A percentile compares a stretch with the other conserved stretches of the same genome.
phyloP scores from a whole-genome alignment of 495 filamentous ascomycete genomes.

The Baudoinia panamericana region DNA sequence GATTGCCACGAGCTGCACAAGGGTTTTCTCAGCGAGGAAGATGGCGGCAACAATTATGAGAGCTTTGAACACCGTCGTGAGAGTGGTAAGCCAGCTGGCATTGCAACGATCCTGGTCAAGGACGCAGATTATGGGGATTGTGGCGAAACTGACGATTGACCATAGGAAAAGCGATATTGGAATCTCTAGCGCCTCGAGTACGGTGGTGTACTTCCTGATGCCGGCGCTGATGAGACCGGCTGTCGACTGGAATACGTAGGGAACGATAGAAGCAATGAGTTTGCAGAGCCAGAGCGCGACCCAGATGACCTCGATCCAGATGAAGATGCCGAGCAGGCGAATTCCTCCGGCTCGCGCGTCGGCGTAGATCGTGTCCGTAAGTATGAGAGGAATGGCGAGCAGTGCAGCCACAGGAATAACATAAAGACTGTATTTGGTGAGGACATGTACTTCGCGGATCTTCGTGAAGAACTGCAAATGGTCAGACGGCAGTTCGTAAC shows the following conservation, averaged over 20 bases:
- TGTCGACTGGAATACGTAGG: constrained; percentile 17
- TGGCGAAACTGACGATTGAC: constrained; percentile 19
- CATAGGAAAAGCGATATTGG: constrained; percentile 19
- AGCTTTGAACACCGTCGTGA: constrained; percentile 17
- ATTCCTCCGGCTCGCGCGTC: constrained; percentile 10
- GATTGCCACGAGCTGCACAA: constrained; percentile 20
- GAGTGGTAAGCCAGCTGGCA: constrained; percentile 8
- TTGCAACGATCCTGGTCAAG: constrained; percentile 4
- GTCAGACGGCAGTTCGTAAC: too few relatives aligned
- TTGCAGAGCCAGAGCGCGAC: constrained; percentile 21
- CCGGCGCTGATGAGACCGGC: constrained; percentile 22
- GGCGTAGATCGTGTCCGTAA: constrained; percentile 15
- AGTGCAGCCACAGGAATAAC: constrained; percentile 22
- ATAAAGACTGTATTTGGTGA: constrained; percentile 22
- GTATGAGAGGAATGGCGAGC: constrained; percentile 20
- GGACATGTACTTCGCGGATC: constrained; percentile 13
- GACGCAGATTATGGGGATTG: constrained; percentile 4
- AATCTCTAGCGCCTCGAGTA: constrained; percentile 18
- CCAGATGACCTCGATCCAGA: constrained; percentile 25
- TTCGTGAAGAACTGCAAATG: constrained; percentile 1
- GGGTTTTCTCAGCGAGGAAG: constrained; percentile 21
- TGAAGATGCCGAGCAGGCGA: constrained; percentile 19
- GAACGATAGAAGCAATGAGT: constrained; percentile 16
- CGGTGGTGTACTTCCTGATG: constrained; percentile 17
- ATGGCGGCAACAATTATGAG: constrained; percentile 14